Percentiles rank a stretch among this genome's conserved stretches.
Conservation (phyloP, 257 asterid genomes). For the Lantana camara region DNA sequence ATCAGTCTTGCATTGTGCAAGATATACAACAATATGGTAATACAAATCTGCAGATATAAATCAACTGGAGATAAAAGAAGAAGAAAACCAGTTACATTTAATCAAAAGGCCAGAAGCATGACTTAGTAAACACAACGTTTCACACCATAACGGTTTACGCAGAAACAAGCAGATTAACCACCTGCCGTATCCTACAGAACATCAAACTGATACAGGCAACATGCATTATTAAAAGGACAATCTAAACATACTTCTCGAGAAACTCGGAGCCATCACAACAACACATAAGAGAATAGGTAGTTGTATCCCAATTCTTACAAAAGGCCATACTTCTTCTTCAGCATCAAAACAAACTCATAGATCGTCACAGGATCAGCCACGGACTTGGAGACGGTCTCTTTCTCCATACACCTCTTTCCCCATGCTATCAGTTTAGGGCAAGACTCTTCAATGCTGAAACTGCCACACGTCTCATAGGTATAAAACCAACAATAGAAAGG, state of each 20-base stretch:
- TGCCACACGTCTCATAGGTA: slow-evolving; percentile 47
- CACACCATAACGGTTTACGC: background rate
- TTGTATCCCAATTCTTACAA: no score
- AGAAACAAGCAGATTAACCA: background rate
- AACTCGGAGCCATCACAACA: background rate
- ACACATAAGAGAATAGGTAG: no score
- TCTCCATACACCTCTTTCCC: slow-evolving; percentile 61
- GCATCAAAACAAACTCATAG: slow-evolving; percentile 32
- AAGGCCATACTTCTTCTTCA: slow-evolving; percentile 40
- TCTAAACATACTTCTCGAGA: background rate
- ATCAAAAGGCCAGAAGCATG: background rate
- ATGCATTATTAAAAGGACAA: background rate
- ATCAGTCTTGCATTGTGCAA: no score
- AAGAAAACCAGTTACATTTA: no score
- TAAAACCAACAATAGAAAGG: slow-evolving; percentile 55
- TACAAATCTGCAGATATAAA: no score
- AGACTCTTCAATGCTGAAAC: slow-evolving; percentile 44
- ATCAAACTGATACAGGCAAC: background rate
- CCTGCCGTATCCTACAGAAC: background rate
- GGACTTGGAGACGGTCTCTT: slow-evolving; percentile 45
- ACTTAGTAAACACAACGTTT: background rate
- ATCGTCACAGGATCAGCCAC: slow-evolving; percentile 44
- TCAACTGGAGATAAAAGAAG: no score
- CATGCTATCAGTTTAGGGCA: slow-evolving; percentile 56
- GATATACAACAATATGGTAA: no score